Evolutionary conservation across 176 grass and related monocot genomes (phyloP), one percentile per base, ranked within the genome.

Genomic region (Tillandsia leiboldiana): DNA sequence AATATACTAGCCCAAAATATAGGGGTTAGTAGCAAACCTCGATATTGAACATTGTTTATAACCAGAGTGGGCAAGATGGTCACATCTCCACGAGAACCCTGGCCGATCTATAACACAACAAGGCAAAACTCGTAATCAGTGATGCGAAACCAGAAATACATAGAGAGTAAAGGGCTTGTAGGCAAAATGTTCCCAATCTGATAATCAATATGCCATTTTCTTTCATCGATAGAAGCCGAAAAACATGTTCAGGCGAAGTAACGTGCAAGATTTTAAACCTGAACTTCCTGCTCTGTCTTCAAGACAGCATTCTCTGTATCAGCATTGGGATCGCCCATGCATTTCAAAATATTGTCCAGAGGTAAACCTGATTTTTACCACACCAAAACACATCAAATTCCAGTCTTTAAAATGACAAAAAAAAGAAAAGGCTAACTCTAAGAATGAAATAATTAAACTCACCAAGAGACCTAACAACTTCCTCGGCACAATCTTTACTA

Each of bases 11-110:
- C 33, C 33, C 33, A 42, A 61, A 17, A 61, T 61, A 23, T 42
- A 42, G 7, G 48, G 12, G 53, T 20, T 26, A 8, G 12, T 49
- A 33, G 13, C 48, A 29, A 70, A 96, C 92, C 89, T 66, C 94
- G 58, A 20, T 97, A 97, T 69, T 97, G 94, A 9, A 97, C 81
- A 62, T 97, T 79, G 77, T 97, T 97, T 81, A 97, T 90, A 26
- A 93, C 59, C 10, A 97, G 65, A 8, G 94, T 97, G 29, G 94
- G 94, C 82, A 97, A 68, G 64, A 97, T 93, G 0, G 87, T 82
- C 50, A 97, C 94, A 68, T 97, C 94, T 3, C 94, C 89, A n/a
- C 94, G 74, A 33, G 51, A 48, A 8, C 84, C 87, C 27, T 87
- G 79, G 1, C 94, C 94, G 49, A 96, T 73, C 91, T 90, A 57